A percentile compares a stretch with the other conserved stretches of the same genome.
phyloP scores from a whole-genome alignment of 2,329 filamentous ascomycete genomes.

The Pseudocercospora fijiensis region DNA sequence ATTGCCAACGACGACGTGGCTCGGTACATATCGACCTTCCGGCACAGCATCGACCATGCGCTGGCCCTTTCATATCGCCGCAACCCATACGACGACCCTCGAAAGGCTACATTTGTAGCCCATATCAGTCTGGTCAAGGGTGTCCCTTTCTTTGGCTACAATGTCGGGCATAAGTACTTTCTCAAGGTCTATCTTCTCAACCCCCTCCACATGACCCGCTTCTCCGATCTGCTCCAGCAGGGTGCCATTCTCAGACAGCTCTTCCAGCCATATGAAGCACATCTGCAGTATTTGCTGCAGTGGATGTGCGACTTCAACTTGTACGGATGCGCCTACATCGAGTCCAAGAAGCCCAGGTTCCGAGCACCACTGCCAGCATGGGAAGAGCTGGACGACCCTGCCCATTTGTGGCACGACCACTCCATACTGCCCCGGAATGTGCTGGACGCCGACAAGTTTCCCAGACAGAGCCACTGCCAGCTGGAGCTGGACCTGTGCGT shows the following conservation, averaged over 20 bases:
- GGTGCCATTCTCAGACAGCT: slow-evolving; percentile 79
- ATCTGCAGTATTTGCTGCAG: slow-evolving; percentile 86
- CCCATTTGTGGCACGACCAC: slow-evolving; percentile 76
- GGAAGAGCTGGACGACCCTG: slow-evolving; percentile 59
- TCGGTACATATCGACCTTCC: slow-evolving; percentile 72
- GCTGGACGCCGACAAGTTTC: slow-evolving; percentile 63
- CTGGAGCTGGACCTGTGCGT: slow-evolving; percentile 88
- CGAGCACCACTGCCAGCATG: slow-evolving; percentile 71
- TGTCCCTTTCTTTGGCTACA: slow-evolving; percentile 91
- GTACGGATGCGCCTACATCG: slow-evolving; percentile 85
- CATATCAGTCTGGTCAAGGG: slow-evolving; percentile 91
- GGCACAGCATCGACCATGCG: slow-evolving; percentile 86
- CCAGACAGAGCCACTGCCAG: slow-evolving; percentile 80
- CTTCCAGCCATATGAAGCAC: slow-evolving; percentile 91
- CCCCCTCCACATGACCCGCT: slow-evolving; percentile 78
- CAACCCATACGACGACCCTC: slow-evolving; percentile 63
- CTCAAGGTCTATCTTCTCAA: slow-evolving; percentile 95
- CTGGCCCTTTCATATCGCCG: slow-evolving; percentile 80
- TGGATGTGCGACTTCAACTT: slow-evolving; percentile 99
- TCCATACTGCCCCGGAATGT: slow-evolving; percentile 63
- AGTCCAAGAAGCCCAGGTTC: slow-evolving; percentile 69
- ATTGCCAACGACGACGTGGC: slow-evolving; percentile 56
- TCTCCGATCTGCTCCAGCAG: slow-evolving; percentile 83
- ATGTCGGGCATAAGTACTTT: slow-evolving; percentile 87
- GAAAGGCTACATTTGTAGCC: slow-evolving; percentile 73